Evolutionary conservation across 2,329 filamentous ascomycete genomes (phyloP), one percentile per base, ranked within the genome.

Genomic region (Purpureocillium takamizusanense): DNA sequence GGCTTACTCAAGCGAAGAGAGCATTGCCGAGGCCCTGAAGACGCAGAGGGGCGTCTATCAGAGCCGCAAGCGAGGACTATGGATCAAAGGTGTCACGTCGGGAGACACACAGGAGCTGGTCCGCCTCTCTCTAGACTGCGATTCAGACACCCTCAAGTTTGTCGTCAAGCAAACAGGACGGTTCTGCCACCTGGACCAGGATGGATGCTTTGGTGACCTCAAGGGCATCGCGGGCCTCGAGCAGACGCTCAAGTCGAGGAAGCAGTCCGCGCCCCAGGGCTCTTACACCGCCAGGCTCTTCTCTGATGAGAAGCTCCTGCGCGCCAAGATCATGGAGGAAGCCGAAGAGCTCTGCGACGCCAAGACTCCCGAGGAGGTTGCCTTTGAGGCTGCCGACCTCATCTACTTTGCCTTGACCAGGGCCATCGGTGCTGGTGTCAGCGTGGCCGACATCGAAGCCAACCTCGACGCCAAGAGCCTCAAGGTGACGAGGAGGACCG

Each of bases 241-340:
- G 58, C 83, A 90, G 62, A 97, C 89, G 0, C 72, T 98, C 12
- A 69, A 83, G 46, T 82, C 80, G 31, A 81, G 92, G 51, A 95
- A 92, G 59, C 64, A 74, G 31, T 86, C 84, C 14, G 89, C 90
- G 0, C 90, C 92, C 0, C 74, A 75, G 47, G 90, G 89, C 2
- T 98, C 92, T 11, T 98, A 98, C 61, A 98, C 92, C 4, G 86
- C 88, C 14, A 75, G 90, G 27, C 69, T 98, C 1, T 98, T 97
- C 69, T 89, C 83, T 14, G 92, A 98, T 46, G 78, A 86, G 50
- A 89, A 94, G 59, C 74, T 98, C 39, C 66, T 95, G 38, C 76
- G 86, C 32, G 92, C 92, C 3, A 98, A 98, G 72, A 95, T 98
- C 40, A 94, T 97, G 80, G 92, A 98, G 62, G 92, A 98, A 61